Evolutionary conservation across 441 rosid genomes (phyloP).

Genomic region (Bocquillonia castaneifolia): DNA sequence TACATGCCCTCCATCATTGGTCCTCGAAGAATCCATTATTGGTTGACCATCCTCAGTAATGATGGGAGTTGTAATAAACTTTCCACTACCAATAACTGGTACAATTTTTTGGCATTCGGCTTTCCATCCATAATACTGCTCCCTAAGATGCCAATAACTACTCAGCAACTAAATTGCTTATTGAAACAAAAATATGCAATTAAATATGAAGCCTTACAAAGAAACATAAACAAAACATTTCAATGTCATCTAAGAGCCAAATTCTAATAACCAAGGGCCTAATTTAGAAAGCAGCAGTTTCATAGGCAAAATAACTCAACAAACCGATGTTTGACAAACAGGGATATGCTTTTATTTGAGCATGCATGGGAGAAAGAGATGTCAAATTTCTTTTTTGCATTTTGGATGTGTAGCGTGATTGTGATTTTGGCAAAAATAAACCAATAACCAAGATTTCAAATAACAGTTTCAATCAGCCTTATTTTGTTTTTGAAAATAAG

Average conservation of each 20-base stretch:
- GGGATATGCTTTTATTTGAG: neutral
- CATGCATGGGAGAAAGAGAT: neutral
- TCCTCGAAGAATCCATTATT: conserved; percentile 31
- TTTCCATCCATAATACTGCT: conserved; percentile 64
- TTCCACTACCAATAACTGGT: conserved; percentile 74
- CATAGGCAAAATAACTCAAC: neutral
- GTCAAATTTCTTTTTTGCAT: neutral
- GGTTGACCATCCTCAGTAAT: conserved; percentile 58
- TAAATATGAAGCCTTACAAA: neutral
- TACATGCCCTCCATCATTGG: conserved; percentile 26
- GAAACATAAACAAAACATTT: neutral
- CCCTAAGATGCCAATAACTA: conserved; percentile 42
- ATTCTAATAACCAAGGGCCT: neutral
- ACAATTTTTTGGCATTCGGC: conserved; percentile 66
- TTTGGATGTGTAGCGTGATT: neutral
- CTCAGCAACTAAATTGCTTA: neutral
- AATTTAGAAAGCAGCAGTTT: neutral
- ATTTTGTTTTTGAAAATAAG: neutral
- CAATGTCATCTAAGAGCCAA: neutral
- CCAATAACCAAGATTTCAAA: neutral
- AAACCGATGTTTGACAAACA: neutral
- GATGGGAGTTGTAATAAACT: conserved; percentile 47
- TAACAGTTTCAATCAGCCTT: neutral
- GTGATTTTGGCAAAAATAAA: neutral
- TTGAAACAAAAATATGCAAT: neutral